A percentile compares a stretch with the other conserved stretches of the same genome.
Evolutionary conservation across 495 filamentous ascomycete genomes (phyloP).

Genomic region (Acidomyces sp.): DNA sequence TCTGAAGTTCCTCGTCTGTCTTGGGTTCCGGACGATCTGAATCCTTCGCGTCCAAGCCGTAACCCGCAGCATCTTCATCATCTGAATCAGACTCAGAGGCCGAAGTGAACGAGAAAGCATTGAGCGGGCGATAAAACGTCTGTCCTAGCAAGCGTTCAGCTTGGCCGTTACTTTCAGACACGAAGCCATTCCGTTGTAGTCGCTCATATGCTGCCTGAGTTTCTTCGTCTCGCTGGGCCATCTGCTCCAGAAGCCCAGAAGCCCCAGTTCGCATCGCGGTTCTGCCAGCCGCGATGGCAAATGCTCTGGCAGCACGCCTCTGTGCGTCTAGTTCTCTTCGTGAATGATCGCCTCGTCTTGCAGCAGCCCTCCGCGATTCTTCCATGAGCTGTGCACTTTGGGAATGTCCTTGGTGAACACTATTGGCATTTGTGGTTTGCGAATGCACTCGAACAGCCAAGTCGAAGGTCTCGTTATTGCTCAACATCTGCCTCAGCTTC

Average conservation of each 20-base stretch:
- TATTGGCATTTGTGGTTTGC: not conserved
- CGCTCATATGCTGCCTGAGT: conserved; percentile 14
- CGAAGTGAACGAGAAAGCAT: not conserved
- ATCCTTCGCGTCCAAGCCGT: conserved; percentile 22
- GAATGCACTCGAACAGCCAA: not conserved
- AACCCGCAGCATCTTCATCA: conserved; percentile 3
- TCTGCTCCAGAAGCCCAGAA: conserved; percentile 7
- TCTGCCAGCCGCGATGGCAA: conserved; percentile 14
- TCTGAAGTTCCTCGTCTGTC: conserved; percentile 34
- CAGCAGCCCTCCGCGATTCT: not conserved
- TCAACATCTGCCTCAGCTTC: conserved; percentile 3
- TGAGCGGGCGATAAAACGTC: conserved; percentile 7
- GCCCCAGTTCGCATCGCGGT: conserved; percentile 15
- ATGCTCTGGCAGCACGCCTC: conserved; percentile 5
- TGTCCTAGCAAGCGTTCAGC: conserved; percentile 2
- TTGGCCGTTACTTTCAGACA: not conserved
- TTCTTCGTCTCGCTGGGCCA: conserved; percentile 10
- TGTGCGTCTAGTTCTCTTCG: conserved; percentile 13
- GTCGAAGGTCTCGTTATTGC: not conserved
- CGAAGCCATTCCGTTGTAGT: conserved; percentile 10
- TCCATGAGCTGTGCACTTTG: not conserved
- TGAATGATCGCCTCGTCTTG: conserved; percentile 12
- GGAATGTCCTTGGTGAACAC: not conserved
- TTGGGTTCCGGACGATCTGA: conserved; percentile 35
- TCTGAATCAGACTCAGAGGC: conserved; percentile 4